Evolutionary conservation across 108 stramenopile species (phyloP).

Genomic region (Cyclostephanos invisitatus): DNA sequence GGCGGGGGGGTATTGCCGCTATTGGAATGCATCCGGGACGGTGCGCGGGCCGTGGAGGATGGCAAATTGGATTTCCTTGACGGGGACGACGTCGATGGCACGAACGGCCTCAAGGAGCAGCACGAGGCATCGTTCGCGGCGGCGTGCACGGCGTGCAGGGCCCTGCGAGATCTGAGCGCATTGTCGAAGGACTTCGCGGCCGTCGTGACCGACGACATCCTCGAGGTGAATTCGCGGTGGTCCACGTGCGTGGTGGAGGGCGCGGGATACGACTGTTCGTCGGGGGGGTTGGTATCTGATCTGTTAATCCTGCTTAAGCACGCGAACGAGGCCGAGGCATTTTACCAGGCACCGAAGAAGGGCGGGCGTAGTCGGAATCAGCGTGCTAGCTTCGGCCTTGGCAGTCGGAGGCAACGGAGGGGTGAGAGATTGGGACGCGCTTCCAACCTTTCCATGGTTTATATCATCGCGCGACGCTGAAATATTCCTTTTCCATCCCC

Average conservation of each 20-base stretch:
- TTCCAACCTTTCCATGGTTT: neutral
- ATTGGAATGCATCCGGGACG: slow-evolving; percentile 78
- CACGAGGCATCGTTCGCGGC: slow-evolving; percentile 64
- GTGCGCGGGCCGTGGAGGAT: slow-evolving; percentile 43
- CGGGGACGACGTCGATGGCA: slow-evolving; percentile 41
- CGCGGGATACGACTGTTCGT: slow-evolving; percentile 32
- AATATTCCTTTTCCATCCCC: neutral
- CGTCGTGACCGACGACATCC: slow-evolving; percentile 75
- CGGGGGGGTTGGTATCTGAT: slow-evolving; percentile 51
- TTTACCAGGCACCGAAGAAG: slow-evolving; percentile 31
- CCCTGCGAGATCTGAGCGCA: slow-evolving; percentile 77
- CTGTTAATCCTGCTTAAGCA: slow-evolving; percentile 65
- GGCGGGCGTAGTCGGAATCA: slow-evolving; percentile 1
- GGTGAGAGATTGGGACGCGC: slow-evolving; percentile 18
- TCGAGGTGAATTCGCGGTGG: slow-evolving; percentile 62
- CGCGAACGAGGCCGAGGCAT: slow-evolving; percentile 52
- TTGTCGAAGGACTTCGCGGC: slow-evolving; percentile 68
- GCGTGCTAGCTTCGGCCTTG: slow-evolving; percentile 25
- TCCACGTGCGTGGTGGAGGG: slow-evolving; percentile 42
- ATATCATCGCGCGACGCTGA: neutral
- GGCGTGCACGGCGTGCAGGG: slow-evolving; percentile 75
- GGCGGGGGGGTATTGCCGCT: slow-evolving; percentile 69
- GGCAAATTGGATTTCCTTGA: slow-evolving; percentile 33
- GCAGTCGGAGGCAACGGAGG: slow-evolving; percentile 34
- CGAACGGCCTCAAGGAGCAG: slow-evolving; percentile 32